These are phyloP conservation scores for Lagenidium giganteum DNA, from an alignment of 352 stramenopile genomes.

Conservation along the genomic window DNA sequence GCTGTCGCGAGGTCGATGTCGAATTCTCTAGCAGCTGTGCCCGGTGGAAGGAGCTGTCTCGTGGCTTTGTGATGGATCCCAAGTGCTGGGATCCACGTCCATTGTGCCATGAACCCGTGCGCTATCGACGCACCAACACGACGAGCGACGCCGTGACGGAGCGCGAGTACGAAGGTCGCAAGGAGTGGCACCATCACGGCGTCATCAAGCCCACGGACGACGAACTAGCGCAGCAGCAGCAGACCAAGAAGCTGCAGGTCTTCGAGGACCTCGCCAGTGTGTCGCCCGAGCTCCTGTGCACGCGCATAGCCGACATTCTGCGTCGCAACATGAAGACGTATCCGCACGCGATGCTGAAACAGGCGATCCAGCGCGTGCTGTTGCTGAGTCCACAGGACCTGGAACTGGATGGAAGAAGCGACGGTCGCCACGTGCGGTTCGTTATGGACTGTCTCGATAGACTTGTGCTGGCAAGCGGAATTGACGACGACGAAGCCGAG, in stretches of 20 bases:
- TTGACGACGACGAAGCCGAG: constrained; percentile 13
- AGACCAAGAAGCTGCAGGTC: constrained; percentile 20
- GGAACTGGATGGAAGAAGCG: neutral
- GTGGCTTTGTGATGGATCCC: constrained; percentile 54
- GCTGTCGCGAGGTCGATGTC: constrained; percentile 11
- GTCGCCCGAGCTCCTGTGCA: constrained; percentile 19
- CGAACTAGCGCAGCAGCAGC: constrained; percentile 11
- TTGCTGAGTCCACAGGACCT: too few species aligned
- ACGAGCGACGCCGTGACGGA: constrained; percentile 14
- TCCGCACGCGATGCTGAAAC: constrained; percentile 34
- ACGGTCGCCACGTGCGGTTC: too few species aligned
- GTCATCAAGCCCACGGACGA: constrained; percentile 46
- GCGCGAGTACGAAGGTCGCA: constrained; percentile 46
- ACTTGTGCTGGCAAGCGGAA: constrained; percentile 6
- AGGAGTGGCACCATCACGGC: constrained; percentile 29
- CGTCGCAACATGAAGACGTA: constrained; percentile 13
- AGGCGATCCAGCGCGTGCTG: constrained; percentile 30
- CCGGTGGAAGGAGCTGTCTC: constrained; percentile 47
- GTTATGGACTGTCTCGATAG: constrained; percentile 14
- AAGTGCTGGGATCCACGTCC: constrained; percentile 54
- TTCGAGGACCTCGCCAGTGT: constrained; percentile 27
- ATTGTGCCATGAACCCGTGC: constrained; percentile 42
- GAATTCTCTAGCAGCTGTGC: constrained; percentile 2
- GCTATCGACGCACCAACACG: constrained; percentile 32
- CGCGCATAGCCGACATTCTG: constrained; percentile 26